A percentile compares a stretch with the other conserved stretches of the same genome.
These are phyloP conservation scores for Mucor racemosus DNA, from an alignment of 371 early-diverging fungal genomes.

Conservation along the genomic window DNA sequence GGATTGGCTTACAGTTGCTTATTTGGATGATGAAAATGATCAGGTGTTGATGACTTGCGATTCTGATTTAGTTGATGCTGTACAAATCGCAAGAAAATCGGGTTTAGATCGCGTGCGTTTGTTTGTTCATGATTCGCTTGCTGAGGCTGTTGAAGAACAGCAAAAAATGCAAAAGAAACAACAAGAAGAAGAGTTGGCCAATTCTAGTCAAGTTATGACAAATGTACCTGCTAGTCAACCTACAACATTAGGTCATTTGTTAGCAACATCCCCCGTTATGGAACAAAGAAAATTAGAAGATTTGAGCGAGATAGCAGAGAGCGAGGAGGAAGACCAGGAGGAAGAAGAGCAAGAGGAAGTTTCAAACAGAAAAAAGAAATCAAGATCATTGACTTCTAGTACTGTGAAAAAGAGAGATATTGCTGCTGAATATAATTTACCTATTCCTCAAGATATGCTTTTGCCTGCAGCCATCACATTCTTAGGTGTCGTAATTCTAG, in stretches of 20 bases:
- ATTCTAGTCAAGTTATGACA: background rate
- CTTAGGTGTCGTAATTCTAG: constrained; percentile 57
- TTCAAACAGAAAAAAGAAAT: constrained; percentile 6
- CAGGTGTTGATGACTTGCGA: constrained; percentile 76
- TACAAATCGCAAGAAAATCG: constrained; percentile 73
- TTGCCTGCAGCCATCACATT: constrained; percentile 64
- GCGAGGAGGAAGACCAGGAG: constrained; percentile 10
- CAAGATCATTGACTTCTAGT: background rate
- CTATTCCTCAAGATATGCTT: constrained; percentile 57
- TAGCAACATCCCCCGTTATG: background rate
- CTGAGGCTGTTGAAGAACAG: constrained; percentile 20
- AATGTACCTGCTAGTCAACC: constrained; percentile 24
- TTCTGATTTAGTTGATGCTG: constrained; percentile 81
- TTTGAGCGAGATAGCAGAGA: constrained; percentile 3
- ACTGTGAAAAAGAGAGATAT: constrained; percentile 17
- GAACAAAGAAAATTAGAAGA: constrained; percentile 6
- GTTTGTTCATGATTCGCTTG: constrained; percentile 45
- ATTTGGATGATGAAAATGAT: constrained; percentile 90
- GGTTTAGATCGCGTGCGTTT: constrained; percentile 78
- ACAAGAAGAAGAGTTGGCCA: constrained; percentile 9
- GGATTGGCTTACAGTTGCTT: constrained; percentile 69
- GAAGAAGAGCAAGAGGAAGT: constrained; percentile 14
- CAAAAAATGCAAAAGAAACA: constrained; percentile 12
- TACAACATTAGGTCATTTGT: constrained; percentile 16
- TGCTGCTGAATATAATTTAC: constrained; percentile 27